Evolutionary conservation across 495 filamentous ascomycete species (phyloP).

Genomic region (Immersiella caudata): DNA sequence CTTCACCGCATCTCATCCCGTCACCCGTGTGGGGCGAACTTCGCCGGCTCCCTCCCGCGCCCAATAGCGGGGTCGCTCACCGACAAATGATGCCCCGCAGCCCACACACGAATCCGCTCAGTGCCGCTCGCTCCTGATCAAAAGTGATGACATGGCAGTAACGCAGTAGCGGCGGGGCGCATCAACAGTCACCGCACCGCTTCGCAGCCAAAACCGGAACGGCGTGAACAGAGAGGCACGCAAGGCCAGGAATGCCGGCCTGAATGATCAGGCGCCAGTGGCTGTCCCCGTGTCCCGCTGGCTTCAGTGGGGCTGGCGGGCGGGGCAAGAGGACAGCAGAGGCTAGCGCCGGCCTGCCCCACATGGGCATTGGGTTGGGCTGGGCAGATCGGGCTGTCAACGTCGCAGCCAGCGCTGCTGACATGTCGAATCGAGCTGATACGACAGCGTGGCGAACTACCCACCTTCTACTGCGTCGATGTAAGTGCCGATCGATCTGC

Average conservation of each 20-base stretch:
- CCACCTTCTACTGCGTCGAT: not conserved
- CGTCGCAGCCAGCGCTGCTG: not conserved
- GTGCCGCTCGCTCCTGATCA: not conserved
- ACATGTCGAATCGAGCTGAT: slow-evolving; percentile 2
- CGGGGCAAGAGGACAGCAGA: not conserved
- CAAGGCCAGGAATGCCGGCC: not conserved
- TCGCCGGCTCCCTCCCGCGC: not conserved
- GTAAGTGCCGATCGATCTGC: not conserved
- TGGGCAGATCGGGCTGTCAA: slow-evolving; percentile 6
- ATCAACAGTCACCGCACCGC: too few relatives aligned
- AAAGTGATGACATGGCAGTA: not conserved
- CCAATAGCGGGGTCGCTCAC: not conserved
- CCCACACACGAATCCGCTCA: too few relatives aligned
- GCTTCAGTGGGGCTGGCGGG: not conserved
- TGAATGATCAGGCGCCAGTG: not conserved
- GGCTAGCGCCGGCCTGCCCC: not conserved
- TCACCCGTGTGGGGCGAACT: not conserved
- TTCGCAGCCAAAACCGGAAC: not conserved
- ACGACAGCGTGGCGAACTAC: slow-evolving; percentile 9
- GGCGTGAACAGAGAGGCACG: not conserved
- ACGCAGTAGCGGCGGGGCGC: too few relatives aligned
- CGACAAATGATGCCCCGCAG: too few relatives aligned
- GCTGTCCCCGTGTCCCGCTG: not conserved
- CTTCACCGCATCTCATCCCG: not conserved
- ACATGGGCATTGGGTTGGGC: not conserved